A percentile compares a stretch with the other conserved stretches of the same genome.
Conservation (phyloP, 2,329 filamentous ascomycete species). For the Colletotrichum costaricense region DNA sequence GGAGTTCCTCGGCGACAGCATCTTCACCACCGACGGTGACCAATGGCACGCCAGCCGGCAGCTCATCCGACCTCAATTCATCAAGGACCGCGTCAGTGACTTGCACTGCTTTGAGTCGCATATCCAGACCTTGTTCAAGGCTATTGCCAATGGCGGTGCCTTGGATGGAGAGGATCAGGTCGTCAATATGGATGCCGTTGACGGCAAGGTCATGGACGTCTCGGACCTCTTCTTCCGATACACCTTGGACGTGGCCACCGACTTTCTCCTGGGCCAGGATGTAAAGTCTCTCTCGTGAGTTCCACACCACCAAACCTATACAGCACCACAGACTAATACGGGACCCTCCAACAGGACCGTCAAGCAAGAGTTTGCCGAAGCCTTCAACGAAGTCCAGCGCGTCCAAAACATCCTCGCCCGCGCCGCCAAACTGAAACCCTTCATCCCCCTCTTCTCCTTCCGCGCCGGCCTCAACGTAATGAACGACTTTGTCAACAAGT, state of each 20-base stretch:
- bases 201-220: constrained; percentile 75
- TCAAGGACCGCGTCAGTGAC: constrained; percentile 85
- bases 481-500: constrained; percentile 80
- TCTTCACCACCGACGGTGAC: constrained; percentile 83
- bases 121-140: constrained; percentile 76
- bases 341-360: constrained; percentile 55
- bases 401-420: constrained; percentile 76
- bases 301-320: neutral
- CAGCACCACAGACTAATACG: neutral
- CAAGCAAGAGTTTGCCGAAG: constrained; percentile 78
- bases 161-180: constrained; percentile 70
- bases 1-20: constrained; percentile 79
- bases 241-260: constrained; percentile 86
- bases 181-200: constrained; percentile 71
- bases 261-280: constrained; percentile 85
- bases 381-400: constrained; percentile 83
- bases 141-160: constrained; percentile 69
- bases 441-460: constrained; percentile 76
- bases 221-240: constrained; percentile 85
- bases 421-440: constrained; percentile 69
- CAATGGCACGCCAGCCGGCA: constrained; percentile 85
- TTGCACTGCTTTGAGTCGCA: constrained; percentile 85
- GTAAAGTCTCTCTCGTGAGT: constrained; percentile 70
- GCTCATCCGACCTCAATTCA: constrained; percentile 87
- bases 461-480: constrained; percentile 73